Base-by-base conservation (phyloP, 2,329 filamentous ascomycete species). In the Tolypocladium guangdongense region DNA sequence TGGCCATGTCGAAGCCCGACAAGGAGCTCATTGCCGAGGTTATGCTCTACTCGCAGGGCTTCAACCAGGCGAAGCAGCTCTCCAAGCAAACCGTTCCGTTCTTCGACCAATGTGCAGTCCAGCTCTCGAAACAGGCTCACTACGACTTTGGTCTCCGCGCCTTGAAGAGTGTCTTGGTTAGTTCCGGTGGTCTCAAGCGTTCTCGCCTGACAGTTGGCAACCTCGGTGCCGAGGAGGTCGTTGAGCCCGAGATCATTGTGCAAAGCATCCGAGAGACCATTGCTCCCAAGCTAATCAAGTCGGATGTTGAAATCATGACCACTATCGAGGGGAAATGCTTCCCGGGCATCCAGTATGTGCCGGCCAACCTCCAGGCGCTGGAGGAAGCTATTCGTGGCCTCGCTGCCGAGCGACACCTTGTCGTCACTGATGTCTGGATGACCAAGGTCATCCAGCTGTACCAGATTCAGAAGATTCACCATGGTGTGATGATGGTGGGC, bases 401-500 rank as follows among this genome's bases (percentile, higher is more conserved):
- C 57, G 93, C 95, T 33, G 81, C 80, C 7, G 90, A 95, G 66
- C 85, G 88, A 60, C 87, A 96, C 63, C 81, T 95, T 16, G 89
- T 96, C 10, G 87, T 95, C 60, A 96, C 86, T 55, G 91, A 97
- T 53, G 84, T 86, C 48, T 99, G 95, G 95, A 90, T 97, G 82
- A 93, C 89, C 54, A 99, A 99, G 74, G 85, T 95, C 36, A 78
- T 99, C 10, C 93, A 99, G 68, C 81, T 99, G 2, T 97, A 96
- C 68, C 93, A 99, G 69, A 99, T 99, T 58, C 93, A 97, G 70
- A 88, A 86, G 59, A 90, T 99, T 55, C 93, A 99, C 65, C 93
- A 99, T 62, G 93, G 93, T 86, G 93, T 99, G 32, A 99, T 99
- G 95, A 97, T 99, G 93, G 93, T 99, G 11, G 93, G 93, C 58